Evolutionary conservation across 768 basidiomycete genomes (phyloP).

Genomic region (Lactifluus pinguis): DNA sequence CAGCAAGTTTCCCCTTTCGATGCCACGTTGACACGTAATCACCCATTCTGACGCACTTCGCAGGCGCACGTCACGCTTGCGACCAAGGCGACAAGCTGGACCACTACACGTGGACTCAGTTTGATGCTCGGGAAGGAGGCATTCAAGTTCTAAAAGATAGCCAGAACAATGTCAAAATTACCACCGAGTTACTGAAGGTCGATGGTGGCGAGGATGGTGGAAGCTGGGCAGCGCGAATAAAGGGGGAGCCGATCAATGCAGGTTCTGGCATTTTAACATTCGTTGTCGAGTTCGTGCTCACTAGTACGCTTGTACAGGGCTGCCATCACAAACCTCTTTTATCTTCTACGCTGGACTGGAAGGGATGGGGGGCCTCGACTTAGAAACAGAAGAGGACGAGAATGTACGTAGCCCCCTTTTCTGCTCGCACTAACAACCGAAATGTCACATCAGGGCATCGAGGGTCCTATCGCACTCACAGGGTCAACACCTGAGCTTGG

Average conservation of each 20-base stretch:
- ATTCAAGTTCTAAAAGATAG: constrained; percentile 77
- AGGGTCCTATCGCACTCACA: constrained; percentile 56
- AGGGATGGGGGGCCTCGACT: constrained; percentile 71
- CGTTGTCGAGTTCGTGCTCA: background rate
- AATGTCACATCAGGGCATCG: constrained; percentile 50
- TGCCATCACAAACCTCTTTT: constrained; percentile 56
- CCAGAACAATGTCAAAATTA: constrained; percentile 76
- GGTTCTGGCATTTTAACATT: constrained; percentile 32
- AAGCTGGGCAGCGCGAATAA: constrained; percentile 81
- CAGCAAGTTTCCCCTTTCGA: constrained; percentile 35
- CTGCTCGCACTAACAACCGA: background rate
- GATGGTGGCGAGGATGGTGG: constrained; percentile 75
- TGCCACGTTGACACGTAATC: constrained; percentile 2
- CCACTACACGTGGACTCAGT: constrained; percentile 80
- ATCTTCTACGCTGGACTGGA: constrained; percentile 87
- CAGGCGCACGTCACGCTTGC: constrained; percentile 78
- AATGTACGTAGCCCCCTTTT: constrained; percentile 41
- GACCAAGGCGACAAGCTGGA: constrained; percentile 79
- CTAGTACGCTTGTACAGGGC: constrained; percentile 22
- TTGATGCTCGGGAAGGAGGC: constrained; percentile 79
- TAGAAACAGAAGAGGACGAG: constrained; percentile 69
- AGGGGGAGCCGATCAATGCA: constrained; percentile 64
- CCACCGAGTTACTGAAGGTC: constrained; percentile 81
- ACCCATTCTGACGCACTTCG: constrained; percentile 7
- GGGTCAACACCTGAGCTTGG: constrained; percentile 75